Evolutionary conservation across 306 rosid species (phyloP).

Genomic region (Corylus heterophylla): DNA sequence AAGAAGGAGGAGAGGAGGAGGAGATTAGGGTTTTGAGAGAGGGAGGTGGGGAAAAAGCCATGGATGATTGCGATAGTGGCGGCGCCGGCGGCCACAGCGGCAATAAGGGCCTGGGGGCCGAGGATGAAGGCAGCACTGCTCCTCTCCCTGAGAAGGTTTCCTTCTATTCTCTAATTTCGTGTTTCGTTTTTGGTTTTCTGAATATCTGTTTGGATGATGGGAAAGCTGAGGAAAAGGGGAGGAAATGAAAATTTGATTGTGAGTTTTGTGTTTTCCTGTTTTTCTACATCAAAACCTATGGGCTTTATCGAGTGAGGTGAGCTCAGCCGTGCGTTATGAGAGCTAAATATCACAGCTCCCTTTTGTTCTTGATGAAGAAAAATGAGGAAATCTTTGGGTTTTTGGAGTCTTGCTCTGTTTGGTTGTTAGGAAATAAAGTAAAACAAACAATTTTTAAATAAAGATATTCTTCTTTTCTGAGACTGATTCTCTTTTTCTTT

Average conservation of each 20-base stretch:
- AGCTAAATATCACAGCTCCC: too few species aligned
- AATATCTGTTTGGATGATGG: constrained; percentile 10
- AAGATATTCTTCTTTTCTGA: neutral
- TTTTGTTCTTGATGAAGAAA: too few species aligned
- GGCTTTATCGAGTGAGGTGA: neutral
- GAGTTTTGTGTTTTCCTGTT: neutral
- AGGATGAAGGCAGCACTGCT: constrained; percentile 65
- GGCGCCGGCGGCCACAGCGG: constrained; percentile 67
- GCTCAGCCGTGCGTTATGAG: neutral
- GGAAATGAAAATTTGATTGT: neutral
- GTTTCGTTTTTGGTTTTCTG: neutral
- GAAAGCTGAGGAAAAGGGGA: neutral
- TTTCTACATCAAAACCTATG: neutral
- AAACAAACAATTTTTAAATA: too few species aligned
- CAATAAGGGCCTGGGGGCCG: constrained; percentile 66
- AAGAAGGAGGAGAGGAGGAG: constrained; percentile 19
- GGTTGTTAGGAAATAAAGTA: too few species aligned
- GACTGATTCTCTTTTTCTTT: neutral
- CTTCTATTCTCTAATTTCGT: neutral
- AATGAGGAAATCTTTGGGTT: too few species aligned
- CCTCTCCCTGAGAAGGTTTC: constrained; percentile 89
- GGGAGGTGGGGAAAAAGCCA: constrained; percentile 35
- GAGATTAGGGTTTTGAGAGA: constrained; percentile 33
- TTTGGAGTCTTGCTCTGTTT: too few species aligned
- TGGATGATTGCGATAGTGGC: constrained; percentile 77